A percentile compares a stretch with the other conserved stretches of the same genome.
Evolutionary conservation across 164 flowering plant genomes (phyloP).

Genomic region (Dillenia suffruticosa): DNA sequence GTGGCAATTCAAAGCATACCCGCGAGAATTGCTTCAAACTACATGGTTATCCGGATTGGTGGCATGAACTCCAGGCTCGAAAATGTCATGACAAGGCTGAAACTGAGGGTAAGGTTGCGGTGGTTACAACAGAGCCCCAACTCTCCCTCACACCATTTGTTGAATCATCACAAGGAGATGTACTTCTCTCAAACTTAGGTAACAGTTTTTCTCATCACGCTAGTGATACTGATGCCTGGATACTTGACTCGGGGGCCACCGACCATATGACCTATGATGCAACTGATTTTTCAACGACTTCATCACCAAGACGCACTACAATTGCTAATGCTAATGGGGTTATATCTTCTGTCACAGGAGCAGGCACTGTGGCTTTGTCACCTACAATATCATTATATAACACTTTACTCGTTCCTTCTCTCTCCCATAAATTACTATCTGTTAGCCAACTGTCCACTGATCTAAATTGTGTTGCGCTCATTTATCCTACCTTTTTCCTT

Average conservation of each 20-base stretch:
- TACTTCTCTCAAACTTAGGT: neutral
- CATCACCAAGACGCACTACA: neutral
- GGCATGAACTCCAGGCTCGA: conserved; percentile 5
- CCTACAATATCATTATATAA: conserved; percentile 2
- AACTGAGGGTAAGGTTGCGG: neutral
- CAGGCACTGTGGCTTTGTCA: conserved; percentile 3
- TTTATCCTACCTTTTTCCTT: conserved; percentile 3
- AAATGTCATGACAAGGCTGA: neutral
- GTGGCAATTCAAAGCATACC: conserved; percentile 8
- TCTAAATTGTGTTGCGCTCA: conserved; percentile 4
- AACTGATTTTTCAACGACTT: neutral
- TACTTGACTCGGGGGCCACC: conserved; percentile 6
- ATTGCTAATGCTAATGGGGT: conserved; percentile 3
- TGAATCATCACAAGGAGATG: too few species aligned
- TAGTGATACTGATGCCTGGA: conserved; percentile 1
- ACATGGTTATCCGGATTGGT: conserved; percentile 21
- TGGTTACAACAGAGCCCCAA: conserved; percentile 2
- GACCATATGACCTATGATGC: conserved; percentile 12
- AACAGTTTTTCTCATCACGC: neutral
- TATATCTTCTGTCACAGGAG: neutral
- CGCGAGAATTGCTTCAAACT: conserved; percentile 9
- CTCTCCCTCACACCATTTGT: conserved; percentile 4
- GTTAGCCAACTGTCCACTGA: conserved; percentile 5
- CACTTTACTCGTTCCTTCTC: conserved; percentile 7
- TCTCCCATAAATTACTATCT: conserved; percentile 9